Evolutionary conservation across 2,329 filamentous ascomycete genomes (phyloP).

Genomic region (Cercospora beticola): DNA sequence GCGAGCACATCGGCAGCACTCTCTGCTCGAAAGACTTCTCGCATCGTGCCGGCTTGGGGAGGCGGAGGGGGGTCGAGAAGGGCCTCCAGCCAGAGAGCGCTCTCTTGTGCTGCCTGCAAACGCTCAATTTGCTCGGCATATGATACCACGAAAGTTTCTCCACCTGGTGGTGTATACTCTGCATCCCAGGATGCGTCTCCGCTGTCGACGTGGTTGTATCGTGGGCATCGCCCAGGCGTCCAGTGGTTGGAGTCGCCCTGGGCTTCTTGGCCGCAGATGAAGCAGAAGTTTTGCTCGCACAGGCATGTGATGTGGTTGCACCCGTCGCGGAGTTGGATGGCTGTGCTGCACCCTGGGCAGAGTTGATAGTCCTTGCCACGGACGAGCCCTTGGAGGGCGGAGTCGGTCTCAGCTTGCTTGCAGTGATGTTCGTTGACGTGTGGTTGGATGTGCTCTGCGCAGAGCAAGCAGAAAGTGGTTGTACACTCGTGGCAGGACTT

Average conservation of each 20-base stretch:
- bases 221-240: constrained; percentile 5
- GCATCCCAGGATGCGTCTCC: not conserved
- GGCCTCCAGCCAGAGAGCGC: not conserved
- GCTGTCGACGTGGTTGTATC: constrained; percentile 3
- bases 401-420: not conserved
- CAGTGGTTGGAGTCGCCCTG: constrained; percentile 9
- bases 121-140: not conserved
- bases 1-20: not conserved
- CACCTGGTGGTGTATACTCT: not conserved
- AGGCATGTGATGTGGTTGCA: constrained; percentile 16
- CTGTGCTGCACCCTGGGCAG: constrained; percentile 15
- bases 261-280: constrained; percentile 15
- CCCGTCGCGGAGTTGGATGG: constrained; percentile 12
- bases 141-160: not conserved
- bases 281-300: constrained; percentile 14
- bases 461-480: not conserved
- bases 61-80: not conserved
- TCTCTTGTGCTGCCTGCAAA: not conserved
- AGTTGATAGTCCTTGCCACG: constrained; percentile 24
- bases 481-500: not conserved
- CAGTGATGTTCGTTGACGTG: not conserved
- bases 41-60: not conserved
- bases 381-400: constrained; percentile 12
- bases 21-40: not conserved
- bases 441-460: not conserved